These are phyloP conservation scores for Penicillium fuscoglaucum DNA, from an alignment of 2,329 filamentous ascomycete genomes.

Conservation along the genomic window DNA sequence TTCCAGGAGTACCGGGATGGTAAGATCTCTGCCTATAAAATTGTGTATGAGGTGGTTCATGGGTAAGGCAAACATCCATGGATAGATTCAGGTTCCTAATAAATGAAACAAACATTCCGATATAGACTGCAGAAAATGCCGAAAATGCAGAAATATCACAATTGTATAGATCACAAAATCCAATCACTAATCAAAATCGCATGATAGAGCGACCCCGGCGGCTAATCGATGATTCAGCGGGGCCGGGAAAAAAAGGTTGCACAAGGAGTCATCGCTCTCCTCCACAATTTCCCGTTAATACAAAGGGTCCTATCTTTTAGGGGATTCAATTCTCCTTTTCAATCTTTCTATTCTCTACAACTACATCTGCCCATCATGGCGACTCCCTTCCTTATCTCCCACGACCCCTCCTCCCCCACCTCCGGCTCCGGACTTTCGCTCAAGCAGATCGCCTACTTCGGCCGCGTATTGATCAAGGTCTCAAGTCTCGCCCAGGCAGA, in stretches of 20 bases:
- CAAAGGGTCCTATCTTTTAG: conserved; percentile 5
- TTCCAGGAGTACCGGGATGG: conserved; percentile 44
- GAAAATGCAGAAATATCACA: not conserved
- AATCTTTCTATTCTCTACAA: conserved; percentile 2
- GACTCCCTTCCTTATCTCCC: conserved; percentile 44
- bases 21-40: conserved; percentile 43
- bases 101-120: not conserved
- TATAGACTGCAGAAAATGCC: not conserved
- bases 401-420: conserved; percentile 45
- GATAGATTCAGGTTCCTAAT: not conserved
- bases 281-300: not conserved
- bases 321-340: conserved; percentile 20
- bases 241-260: conserved; percentile 16
- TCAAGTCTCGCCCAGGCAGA: conserved; percentile 43
- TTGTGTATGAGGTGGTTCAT: conserved; percentile 37
- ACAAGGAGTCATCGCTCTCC: conserved; percentile 22
- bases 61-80: not conserved
- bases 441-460: conserved; percentile 59
- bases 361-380: conserved; percentile 37
- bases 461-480: conserved; percentile 57
- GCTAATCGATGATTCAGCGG: conserved; percentile 23
- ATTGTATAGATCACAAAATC: not conserved
- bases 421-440: conserved; percentile 55
- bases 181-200: not conserved
- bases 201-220: not conserved